Conservation (phyloP, 345 rosid genomes). For the Citrus maxima region DNA sequence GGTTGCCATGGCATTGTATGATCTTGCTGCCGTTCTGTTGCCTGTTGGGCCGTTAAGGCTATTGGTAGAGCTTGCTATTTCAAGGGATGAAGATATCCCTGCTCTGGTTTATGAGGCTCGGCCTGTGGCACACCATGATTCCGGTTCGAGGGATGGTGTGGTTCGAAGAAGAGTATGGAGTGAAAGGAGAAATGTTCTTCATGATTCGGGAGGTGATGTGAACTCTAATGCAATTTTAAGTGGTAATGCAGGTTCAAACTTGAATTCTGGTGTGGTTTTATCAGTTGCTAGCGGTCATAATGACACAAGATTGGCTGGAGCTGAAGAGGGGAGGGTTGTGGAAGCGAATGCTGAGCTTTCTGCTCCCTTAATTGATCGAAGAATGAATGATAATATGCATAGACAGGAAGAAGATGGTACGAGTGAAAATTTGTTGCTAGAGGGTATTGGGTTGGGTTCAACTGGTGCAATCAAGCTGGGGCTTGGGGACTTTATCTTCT, state of each 20-base stretch:
- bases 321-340: conserved; percentile 34
- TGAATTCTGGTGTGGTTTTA: conserved; percentile 10
- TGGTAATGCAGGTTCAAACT: conserved; percentile 14
- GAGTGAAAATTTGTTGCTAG: conserved; percentile 51
- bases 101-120: conserved; percentile 91
- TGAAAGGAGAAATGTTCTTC: conserved; percentile 34
- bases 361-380: conserved; percentile 56
- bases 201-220: conserved; percentile 16
- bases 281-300: conserved; percentile 9
- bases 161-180: conserved; percentile 79
- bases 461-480: conserved; percentile 91
- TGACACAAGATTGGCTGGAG: conserved; percentile 27
- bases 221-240: conserved; percentile 8
- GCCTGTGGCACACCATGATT: conserved; percentile 54
- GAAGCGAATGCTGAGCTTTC: conserved; percentile 49
- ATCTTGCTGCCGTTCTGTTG: conserved; percentile 89
- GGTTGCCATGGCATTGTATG: conserved; percentile 79
- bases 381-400: conserved; percentile 19
- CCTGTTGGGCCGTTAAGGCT: conserved; percentile 91
- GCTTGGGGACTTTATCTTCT: conserved; percentile 91
- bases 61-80: conserved; percentile 90
- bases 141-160: conserved; percentile 19
- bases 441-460: conserved; percentile 88
- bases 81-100: conserved; percentile 95
- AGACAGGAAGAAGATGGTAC: conserved; percentile 25